Conservation (phyloP, 169 alveolate genomes). For the Cryptosporidium viatorum region DNA sequence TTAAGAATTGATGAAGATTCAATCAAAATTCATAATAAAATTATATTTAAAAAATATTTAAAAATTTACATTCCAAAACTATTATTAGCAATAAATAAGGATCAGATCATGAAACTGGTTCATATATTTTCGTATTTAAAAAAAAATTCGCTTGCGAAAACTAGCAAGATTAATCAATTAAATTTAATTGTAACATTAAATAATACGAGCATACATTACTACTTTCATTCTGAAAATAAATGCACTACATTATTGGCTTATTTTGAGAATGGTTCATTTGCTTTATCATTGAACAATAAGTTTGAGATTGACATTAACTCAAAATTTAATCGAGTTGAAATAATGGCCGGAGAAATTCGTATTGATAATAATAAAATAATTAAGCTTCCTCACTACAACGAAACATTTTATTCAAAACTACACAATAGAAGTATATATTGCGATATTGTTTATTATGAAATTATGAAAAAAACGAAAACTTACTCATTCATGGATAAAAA, state of each 20-base stretch:
- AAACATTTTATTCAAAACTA: not conserved
- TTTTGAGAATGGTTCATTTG: not conserved
- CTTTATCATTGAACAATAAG: not conserved
- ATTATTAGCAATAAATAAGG: not conserved
- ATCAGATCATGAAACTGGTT: not conserved
- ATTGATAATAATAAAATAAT: not conserved
- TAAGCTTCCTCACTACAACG: not conserved
- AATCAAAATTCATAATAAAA: not conserved
- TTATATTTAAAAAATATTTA: not conserved
- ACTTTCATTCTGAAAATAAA: not conserved
- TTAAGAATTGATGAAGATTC: not conserved
- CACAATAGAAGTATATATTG: not conserved
- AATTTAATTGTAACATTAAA: not conserved
- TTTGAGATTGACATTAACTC: not conserved
- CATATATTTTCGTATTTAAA: not conserved
- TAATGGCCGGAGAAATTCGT: not conserved
- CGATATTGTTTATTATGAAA: slow-evolving; percentile 4
- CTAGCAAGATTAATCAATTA: not conserved
- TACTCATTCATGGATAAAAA: not conserved
- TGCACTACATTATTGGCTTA: not conserved
- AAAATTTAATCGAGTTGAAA: not conserved
- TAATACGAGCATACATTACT: not conserved
- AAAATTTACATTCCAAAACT: not conserved
- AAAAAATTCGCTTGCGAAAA: not conserved
- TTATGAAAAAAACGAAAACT: not conserved